Conservation (phyloP, 352 stramenopile genomes). For the Globisporangium nagaii region DNA sequence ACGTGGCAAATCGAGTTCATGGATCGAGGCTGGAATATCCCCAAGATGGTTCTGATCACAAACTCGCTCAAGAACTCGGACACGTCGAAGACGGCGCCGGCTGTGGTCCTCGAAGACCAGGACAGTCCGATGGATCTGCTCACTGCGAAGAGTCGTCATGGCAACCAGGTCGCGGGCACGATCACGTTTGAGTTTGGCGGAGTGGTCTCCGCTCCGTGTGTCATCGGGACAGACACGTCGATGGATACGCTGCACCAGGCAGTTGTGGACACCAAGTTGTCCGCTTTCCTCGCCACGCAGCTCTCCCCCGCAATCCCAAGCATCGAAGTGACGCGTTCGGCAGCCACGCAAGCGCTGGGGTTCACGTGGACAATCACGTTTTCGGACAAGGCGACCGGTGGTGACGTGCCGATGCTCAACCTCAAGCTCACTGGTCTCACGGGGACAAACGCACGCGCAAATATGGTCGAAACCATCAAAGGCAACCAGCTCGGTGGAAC, state of each 20-base stretch:
- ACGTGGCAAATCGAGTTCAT: slow-evolving; percentile 93
- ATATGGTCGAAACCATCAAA: slow-evolving; percentile 65
- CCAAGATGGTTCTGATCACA: slow-evolving; percentile 43
- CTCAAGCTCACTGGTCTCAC: slow-evolving; percentile 31
- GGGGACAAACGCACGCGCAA: slow-evolving; percentile 25
- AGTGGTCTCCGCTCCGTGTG: slow-evolving; percentile 25
- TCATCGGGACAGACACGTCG: slow-evolving; percentile 39
- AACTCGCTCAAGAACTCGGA: slow-evolving; percentile 24
- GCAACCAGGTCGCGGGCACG: slow-evolving; percentile 88
- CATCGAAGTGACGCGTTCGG: slow-evolving; percentile 49
- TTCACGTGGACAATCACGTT: slow-evolving; percentile 86
- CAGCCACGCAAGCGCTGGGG: slow-evolving; percentile 53
- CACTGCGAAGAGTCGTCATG: slow-evolving; percentile 68
- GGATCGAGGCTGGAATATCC: slow-evolving; percentile 78
- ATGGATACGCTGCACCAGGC: slow-evolving; percentile 15
- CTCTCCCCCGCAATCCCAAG: slow-evolving; percentile 30
- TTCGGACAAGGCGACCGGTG: slow-evolving; percentile 51
- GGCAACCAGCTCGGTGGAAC: slow-evolving; percentile 88
- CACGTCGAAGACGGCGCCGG: slow-evolving; percentile 9
- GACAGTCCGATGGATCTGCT: slow-evolving; percentile 32
- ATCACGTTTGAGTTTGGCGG: slow-evolving; percentile 62
- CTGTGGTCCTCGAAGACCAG: slow-evolving; percentile 41
- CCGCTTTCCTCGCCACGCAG: slow-evolving; percentile 35
- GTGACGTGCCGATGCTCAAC: slow-evolving; percentile 68
- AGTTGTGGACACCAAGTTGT: slow-evolving; percentile 31